Conservation (phyloP, 768 basidiomycete genomes). For the Peribolospora kevripleyi region DNA sequence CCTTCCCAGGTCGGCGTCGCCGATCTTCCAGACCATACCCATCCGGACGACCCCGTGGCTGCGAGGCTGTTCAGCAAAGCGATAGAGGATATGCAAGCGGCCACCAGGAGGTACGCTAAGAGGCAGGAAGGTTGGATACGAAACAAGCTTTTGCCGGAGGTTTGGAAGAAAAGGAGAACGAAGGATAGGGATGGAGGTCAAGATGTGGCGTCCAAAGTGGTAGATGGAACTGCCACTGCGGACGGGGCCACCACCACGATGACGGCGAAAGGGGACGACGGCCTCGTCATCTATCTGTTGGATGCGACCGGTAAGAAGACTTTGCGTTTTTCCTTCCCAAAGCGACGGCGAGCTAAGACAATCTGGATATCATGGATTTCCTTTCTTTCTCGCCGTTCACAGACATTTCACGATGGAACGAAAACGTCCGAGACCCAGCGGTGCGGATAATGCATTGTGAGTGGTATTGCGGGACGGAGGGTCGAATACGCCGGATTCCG, state of each 20-base stretch:
- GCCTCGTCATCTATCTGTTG: neutral
- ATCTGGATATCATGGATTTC: too few relatives aligned
- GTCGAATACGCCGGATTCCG: too few relatives aligned
- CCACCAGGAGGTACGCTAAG: conserved; percentile 76
- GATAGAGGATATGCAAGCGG: conserved; percentile 54
- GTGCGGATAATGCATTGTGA: neutral
- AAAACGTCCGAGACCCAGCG: conserved; percentile 1
- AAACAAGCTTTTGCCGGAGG: conserved; percentile 54
- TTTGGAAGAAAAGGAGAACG: neutral
- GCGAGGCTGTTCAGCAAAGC: conserved; percentile 30
- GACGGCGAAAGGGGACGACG: neutral
- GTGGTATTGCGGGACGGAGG: neutral
- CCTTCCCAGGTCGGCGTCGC: too few relatives aligned
- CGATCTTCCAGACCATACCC: conserved; percentile 2
- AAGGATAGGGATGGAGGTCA: conserved; percentile 13
- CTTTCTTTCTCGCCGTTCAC: neutral
- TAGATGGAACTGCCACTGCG: conserved; percentile 39
- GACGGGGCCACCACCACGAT: neutral
- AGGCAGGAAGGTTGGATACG: conserved; percentile 77
- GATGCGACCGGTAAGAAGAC: neutral
- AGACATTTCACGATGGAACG: conserved; percentile 2
- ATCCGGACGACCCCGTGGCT: conserved; percentile 16
- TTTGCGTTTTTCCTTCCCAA: neutral
- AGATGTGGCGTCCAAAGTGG: conserved; percentile 30
- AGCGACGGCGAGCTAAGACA: neutral